These are phyloP conservation scores for Chytriomyces sp. DNA, from an alignment of 192 early-diverging fungal genomes.

Conservation along the genomic window DNA sequence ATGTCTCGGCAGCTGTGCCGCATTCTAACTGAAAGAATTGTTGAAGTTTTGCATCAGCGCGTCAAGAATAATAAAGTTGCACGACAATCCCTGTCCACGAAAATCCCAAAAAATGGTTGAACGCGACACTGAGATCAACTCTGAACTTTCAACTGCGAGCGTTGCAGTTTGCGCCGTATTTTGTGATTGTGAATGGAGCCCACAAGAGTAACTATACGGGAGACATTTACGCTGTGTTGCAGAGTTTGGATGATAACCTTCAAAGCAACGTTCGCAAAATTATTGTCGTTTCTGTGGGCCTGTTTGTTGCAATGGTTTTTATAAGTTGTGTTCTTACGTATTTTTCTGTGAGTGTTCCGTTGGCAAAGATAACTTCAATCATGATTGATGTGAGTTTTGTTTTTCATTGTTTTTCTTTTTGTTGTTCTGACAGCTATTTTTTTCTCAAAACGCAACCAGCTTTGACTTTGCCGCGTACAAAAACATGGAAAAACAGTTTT, in stretches of 20 bases:
- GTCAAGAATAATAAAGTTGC: too few relatives aligned
- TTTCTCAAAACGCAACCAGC: too few relatives aligned
- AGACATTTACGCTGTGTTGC: slow-evolving; percentile 10
- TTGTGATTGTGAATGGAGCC: slow-evolving; percentile 22
- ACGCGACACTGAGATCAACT: too few relatives aligned
- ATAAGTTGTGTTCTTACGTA: background rate
- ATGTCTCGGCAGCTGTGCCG: too few relatives aligned
- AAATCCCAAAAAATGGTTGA: too few relatives aligned
- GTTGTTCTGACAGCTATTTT: too few relatives aligned
- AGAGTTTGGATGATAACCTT: background rate
- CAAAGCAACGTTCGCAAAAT: background rate
- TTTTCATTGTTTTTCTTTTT: too few relatives aligned
- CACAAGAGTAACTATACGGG: slow-evolving; percentile 4
- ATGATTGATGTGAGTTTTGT: slow-evolving; percentile 1
- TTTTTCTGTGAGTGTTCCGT: slow-evolving; percentile 1
- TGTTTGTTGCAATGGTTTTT: slow-evolving; percentile 9
- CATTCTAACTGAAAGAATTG: too few relatives aligned
- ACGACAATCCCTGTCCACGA: too few relatives aligned
- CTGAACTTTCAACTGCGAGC: background rate
- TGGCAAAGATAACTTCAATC: slow-evolving; percentile 7
- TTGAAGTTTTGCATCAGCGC: too few relatives aligned
- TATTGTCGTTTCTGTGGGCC: background rate
- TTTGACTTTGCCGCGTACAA: too few relatives aligned
- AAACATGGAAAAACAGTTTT: background rate
- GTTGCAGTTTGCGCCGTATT: background rate